phyloP scores from a whole-genome alignment of 1,139 yeast genomes.

The Geotrichum phurueaensis region DNA sequence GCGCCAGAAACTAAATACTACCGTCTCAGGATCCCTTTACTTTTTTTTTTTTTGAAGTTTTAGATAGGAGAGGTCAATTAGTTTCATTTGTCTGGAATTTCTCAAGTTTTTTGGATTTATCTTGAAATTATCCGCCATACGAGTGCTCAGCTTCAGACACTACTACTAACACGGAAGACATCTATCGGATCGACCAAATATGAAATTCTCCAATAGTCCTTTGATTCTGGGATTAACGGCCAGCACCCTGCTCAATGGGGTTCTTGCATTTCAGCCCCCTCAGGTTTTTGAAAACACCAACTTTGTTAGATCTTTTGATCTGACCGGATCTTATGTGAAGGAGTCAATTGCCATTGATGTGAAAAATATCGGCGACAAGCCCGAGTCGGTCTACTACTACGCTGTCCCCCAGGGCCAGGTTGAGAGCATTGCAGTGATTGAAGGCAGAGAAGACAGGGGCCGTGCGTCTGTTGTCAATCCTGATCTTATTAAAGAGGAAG shows the following conservation, averaged over 20 bases:
- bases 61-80: not conserved
- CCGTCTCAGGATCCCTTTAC: not conserved
- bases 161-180: not conserved
- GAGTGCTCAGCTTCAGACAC: not conserved
- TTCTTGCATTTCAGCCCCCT: slow-evolving; percentile 15
- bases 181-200: not conserved
- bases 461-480: slow-evolving; percentile 18
- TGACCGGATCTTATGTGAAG: slow-evolving; percentile 59
- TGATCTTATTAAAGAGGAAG: slow-evolving; percentile 18
- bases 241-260: not conserved
- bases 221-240: slow-evolving; percentile 3
- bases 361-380: slow-evolving; percentile 52
- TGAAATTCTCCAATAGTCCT: slow-evolving; percentile 3
- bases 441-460: slow-evolving; percentile 29
- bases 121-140: not conserved
- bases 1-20: not conserved
- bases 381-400: slow-evolving; percentile 52
- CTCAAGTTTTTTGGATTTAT: not conserved
- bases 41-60: not conserved
- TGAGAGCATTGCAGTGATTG: slow-evolving; percentile 44
- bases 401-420: slow-evolving; percentile 44
- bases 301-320: slow-evolving; percentile 45
- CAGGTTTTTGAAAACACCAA: slow-evolving; percentile 31
- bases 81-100: not conserved
- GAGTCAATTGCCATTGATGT: slow-evolving; percentile 54